Evolutionary conservation across 1,284 basidiomycete genomes (phyloP).

Genomic region (Phylloboletellus chloephorus): DNA sequence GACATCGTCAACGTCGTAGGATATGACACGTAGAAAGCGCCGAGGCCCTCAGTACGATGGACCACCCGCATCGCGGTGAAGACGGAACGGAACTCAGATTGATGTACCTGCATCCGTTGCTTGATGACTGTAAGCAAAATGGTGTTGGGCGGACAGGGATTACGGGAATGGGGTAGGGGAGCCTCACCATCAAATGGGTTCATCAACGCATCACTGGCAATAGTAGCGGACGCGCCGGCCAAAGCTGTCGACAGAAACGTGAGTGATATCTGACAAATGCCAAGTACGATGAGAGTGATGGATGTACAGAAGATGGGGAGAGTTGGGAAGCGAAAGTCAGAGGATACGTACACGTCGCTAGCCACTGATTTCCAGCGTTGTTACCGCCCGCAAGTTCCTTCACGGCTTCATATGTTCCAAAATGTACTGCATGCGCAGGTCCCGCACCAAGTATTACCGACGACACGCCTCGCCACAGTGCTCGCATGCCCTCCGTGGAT

Average conservation of each 20-base stretch:
- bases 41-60: conserved; percentile 80
- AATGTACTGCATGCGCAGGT: conserved; percentile 97
- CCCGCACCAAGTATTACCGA: conserved; percentile 98
- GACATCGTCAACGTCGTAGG: conserved; percentile 97
- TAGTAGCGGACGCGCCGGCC: conserved; percentile 92
- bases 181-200: conserved; percentile 96
- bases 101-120: conserved; percentile 97
- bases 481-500: conserved; percentile 85
- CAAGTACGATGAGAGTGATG: not conserved
- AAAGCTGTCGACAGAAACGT: conserved; percentile 49
- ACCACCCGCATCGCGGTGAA: conserved; percentile 78
- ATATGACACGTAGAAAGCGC: conserved; percentile 97
- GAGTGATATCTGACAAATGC: conserved; percentile 6
- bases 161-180: conserved; percentile 4
- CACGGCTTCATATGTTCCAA: conserved; percentile 92
- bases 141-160: conserved; percentile 9
- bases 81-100: conserved; percentile 85
- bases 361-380: conserved; percentile 68
- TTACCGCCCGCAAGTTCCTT: conserved; percentile 93
- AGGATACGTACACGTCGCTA: conserved; percentile 65
- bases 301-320: not conserved
- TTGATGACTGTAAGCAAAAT: conserved; percentile 75
- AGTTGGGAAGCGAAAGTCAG: not conserved
- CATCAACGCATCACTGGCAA: conserved; percentile 96
- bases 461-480: conserved; percentile 94